A percentile compares a stretch with the other conserved stretches of the same genome.
Conservation (phyloP, 2,329 filamentous ascomycete genomes). For the Microsporum canis region DNA sequence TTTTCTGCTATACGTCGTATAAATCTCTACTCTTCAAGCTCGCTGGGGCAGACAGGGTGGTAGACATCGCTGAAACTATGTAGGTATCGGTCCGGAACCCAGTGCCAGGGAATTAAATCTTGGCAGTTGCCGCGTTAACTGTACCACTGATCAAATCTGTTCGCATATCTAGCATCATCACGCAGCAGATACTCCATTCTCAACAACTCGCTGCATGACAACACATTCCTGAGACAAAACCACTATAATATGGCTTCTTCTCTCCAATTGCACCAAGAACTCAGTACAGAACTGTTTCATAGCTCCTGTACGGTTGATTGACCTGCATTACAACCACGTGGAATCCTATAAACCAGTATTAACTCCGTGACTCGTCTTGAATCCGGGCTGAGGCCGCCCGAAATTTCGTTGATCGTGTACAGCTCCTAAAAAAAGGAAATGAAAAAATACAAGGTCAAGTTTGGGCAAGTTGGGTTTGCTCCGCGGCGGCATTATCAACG, state of each 20-base stretch:
- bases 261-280: not conserved
- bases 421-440: not conserved
- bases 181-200: not conserved
- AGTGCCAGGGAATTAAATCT: not conserved
- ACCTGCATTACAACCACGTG: not conserved
- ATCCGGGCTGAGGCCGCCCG: not conserved
- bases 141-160: not conserved
- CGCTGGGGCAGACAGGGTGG: not conserved
- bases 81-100: not conserved
- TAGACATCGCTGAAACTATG: not conserved
- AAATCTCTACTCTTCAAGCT: not conserved
- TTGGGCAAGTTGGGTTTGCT: not conserved
- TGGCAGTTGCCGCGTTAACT: not conserved
- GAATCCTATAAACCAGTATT: not conserved
- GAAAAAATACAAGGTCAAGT: not conserved
- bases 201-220: not conserved
- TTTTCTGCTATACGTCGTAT: not conserved
- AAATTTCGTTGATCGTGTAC: not conserved
- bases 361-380: not conserved
- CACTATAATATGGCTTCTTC: not conserved
- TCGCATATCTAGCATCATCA: not conserved
- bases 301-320: not conserved
- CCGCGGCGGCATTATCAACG: not conserved
- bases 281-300: not conserved
- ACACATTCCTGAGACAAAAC: not conserved